Percentiles rank a stretch among this genome's conserved stretches.
Conservation (phyloP, 306 rosid species). For the Macrotyloma uniflorum region DNA sequence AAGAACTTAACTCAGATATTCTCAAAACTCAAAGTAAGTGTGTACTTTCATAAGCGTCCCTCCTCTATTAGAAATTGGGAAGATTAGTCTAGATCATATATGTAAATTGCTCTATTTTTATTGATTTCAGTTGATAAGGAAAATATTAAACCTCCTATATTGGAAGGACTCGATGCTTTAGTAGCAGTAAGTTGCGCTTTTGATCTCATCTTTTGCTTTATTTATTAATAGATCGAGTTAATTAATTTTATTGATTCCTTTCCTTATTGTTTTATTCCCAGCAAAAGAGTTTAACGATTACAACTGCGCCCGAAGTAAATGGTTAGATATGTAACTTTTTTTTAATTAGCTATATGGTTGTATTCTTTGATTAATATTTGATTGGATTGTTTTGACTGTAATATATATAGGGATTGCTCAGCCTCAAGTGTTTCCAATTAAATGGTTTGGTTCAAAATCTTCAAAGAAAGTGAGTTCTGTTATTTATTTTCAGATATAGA, state of each 20-base stretch:
- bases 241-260: neutral
- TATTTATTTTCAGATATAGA: neutral
- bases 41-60: neutral
- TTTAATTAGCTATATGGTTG: neutral
- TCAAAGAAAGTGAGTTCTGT: conserved; percentile 58
- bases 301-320: conserved; percentile 44
- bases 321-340: conserved; percentile 53
- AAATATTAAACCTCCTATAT: conserved; percentile 65
- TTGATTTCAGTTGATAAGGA: conserved; percentile 61
- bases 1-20: conserved; percentile 60
- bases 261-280: conserved; percentile 31
- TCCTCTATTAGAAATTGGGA: neutral
- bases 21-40: conserved; percentile 67
- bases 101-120: neutral
- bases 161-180: conserved; percentile 78
- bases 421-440: conserved; percentile 49
- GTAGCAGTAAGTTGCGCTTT: conserved; percentile 54
- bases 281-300: conserved; percentile 53
- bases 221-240: neutral
- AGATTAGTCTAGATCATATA: neutral
- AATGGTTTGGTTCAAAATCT: conserved; percentile 70
- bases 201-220: conserved; percentile 2
- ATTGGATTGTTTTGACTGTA: conserved; percentile 23
- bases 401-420: conserved; percentile 47
- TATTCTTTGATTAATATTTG: conserved; percentile 14